Evolutionary conservation across 495 filamentous ascomycete genomes (phyloP).

Genomic region (Podospora conica): DNA sequence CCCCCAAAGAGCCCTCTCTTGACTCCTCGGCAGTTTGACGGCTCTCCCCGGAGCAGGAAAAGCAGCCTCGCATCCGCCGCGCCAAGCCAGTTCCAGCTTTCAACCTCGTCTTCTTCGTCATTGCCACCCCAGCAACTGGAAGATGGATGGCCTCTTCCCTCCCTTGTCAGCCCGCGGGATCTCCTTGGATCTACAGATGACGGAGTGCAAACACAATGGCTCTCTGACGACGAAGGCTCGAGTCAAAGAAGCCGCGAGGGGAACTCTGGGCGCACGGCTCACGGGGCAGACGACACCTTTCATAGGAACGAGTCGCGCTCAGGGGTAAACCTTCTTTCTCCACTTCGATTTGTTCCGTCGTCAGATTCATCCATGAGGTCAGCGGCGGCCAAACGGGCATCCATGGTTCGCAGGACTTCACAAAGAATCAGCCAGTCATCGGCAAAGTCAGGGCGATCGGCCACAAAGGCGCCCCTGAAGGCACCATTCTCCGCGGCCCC

Average conservation of each 20-base stretch:
- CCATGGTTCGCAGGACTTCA: slow-evolving; percentile 21
- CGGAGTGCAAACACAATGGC: not conserved
- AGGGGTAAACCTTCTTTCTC: not conserved
- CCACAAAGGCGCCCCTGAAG: slow-evolving; percentile 20
- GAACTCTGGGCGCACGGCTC: not conserved
- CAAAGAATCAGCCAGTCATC: slow-evolving; percentile 24
- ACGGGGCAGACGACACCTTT: slow-evolving; percentile 41
- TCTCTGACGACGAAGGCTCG: not conserved
- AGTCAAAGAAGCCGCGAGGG: not conserved
- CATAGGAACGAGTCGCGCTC: slow-evolving; percentile 20
- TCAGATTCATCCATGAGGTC: not conserved
- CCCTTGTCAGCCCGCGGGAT: not conserved
- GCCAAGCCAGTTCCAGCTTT: slow-evolving; percentile 4
- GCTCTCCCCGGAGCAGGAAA: slow-evolving; percentile 10
- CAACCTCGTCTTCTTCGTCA: slow-evolving; percentile 16
- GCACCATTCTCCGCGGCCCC: slow-evolving; percentile 17
- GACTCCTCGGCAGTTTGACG: slow-evolving; percentile 20
- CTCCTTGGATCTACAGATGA: not conserved
- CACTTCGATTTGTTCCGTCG: not conserved
- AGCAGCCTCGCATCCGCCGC: slow-evolving; percentile 8
- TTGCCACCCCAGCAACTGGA: slow-evolving; percentile 1
- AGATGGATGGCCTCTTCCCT: not conserved
- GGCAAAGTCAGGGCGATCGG: slow-evolving; percentile 19
- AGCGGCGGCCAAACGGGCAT: slow-evolving; percentile 5
- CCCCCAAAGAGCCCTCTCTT: slow-evolving; percentile 25